Evolutionary conservation across 495 filamentous ascomycete species (phyloP).

Genomic region (Cryomyces antarcticus): DNA sequence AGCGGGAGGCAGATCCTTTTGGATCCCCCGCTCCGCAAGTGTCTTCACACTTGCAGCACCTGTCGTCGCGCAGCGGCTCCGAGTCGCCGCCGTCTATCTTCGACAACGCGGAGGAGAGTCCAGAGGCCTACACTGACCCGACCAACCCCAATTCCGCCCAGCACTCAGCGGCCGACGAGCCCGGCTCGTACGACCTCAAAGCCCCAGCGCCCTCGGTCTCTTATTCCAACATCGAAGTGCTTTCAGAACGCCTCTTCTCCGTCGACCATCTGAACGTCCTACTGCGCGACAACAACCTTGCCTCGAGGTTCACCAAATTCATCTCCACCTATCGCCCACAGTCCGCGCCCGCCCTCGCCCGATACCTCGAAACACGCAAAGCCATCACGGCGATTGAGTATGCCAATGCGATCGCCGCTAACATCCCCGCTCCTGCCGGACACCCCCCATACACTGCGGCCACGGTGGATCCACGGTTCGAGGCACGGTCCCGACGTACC

Average conservation of each 20-base stretch:
- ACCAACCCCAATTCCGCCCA: conserved; percentile 6
- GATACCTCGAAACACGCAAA: conserved; percentile 17
- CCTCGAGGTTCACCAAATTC: conserved; percentile 11
- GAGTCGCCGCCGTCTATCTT: conserved; percentile 4
- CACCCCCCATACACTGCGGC: conserved; percentile 5
- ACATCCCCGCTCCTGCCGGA: conserved; percentile 4
- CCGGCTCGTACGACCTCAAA: conserved; percentile 15
- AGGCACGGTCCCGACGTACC: conserved; percentile 6
- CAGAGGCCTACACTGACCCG: background rate
- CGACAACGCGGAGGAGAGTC: conserved; percentile 2
- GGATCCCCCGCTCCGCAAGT: too few species aligned
- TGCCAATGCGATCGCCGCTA: conserved; percentile 15
- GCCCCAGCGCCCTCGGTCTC: conserved; percentile 14
- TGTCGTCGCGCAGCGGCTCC: background rate
- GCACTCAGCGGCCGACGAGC: conserved; percentile 5
- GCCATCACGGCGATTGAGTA: conserved; percentile 17
- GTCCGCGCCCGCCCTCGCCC: conserved; percentile 9
- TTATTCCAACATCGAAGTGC: conserved; percentile 13
- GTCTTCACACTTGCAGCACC: too few species aligned
- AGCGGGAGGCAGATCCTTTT: too few species aligned
- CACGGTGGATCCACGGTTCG: conserved; percentile 11
- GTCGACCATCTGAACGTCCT: conserved; percentile 17
- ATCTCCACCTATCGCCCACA: conserved; percentile 14
- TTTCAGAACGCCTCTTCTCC: conserved; percentile 15
- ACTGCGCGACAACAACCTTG: conserved; percentile 10